A percentile compares a stretch with the other conserved stretches of the same genome.
Conservation (phyloP, 345 rosid genomes). For the Mangifera indica region DNA sequence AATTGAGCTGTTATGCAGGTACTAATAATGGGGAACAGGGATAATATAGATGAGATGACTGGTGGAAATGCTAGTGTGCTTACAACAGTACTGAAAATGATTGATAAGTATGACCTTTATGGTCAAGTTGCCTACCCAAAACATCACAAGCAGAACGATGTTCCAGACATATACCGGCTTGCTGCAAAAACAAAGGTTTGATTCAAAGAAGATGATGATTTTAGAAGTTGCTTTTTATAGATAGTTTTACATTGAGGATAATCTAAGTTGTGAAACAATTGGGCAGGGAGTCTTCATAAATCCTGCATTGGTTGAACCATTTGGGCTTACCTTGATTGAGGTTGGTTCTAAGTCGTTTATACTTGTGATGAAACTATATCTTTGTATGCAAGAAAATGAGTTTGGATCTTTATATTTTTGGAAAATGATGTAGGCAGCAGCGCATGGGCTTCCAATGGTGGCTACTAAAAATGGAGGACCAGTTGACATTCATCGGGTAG, state of each 20-base stretch:
- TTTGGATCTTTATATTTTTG: conserved; percentile 12
- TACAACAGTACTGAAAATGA: conserved; percentile 72
- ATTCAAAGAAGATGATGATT: conserved; percentile 18
- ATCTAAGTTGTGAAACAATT: conserved; percentile 13
- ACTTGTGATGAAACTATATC: neutral
- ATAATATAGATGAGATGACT: conserved; percentile 83
- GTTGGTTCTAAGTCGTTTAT: conserved; percentile 28
- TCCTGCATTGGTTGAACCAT: conserved; percentile 96
- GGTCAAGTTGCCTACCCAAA: conserved; percentile 94
- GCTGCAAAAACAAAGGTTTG: conserved; percentile 85
- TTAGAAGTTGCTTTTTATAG: conserved; percentile 1
- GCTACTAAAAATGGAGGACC: conserved; percentile 99
- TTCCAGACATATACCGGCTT: conserved; percentile 92
- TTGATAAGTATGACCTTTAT: conserved; percentile 92
- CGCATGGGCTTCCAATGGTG: conserved; percentile 98
- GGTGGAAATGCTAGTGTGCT: conserved; percentile 80
- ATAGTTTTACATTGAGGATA: conserved; percentile 11
- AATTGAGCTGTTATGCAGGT: conserved; percentile 45
- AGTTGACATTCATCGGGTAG: conserved; percentile 82
- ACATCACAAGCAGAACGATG: conserved; percentile 95
- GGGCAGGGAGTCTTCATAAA: conserved; percentile 93
- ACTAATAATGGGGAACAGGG: conserved; percentile 91
- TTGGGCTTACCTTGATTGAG: conserved; percentile 96
- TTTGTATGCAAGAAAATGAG: conserved; percentile 7
- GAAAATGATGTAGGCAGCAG: conserved; percentile 69